A percentile compares a stretch with the other conserved stretches of the same genome.
phyloP scores from a whole-genome alignment of 208 protist genomes.

The Trypanosoma brucei region DNA sequence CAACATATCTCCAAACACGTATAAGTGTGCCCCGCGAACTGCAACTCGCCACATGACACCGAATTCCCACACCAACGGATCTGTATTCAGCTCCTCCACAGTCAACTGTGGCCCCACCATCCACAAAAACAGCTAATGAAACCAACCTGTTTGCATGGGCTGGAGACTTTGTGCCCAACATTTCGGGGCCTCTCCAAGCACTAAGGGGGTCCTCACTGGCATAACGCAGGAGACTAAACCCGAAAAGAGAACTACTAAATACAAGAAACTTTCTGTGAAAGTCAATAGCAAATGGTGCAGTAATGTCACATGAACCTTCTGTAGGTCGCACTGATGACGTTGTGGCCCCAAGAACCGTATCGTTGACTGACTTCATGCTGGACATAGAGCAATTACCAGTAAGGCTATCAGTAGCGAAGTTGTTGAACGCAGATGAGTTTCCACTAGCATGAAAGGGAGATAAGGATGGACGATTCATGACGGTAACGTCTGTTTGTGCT shows the following conservation, averaged over 20 bases:
- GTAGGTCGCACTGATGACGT: background rate
- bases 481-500: conserved; percentile 14
- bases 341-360: background rate
- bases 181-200: conserved; percentile 4
- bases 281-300: conserved; percentile 29
- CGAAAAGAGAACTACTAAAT: conserved; percentile 20
- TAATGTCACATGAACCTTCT: background rate
- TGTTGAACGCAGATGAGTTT: background rate
- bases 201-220: conserved; percentile 15
- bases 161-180: conserved; percentile 23
- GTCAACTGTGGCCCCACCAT: conserved; percentile 15
- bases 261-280: conserved; percentile 39
- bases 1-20: conserved; percentile 24
- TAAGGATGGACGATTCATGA: conserved; percentile 14
- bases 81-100: background rate
- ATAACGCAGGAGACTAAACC: conserved; percentile 53
- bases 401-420: no score
- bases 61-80: background rate
- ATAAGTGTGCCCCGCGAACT: conserved; percentile 27
- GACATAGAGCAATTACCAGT: background rate
- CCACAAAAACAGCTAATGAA: conserved; percentile 38
- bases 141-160: conserved; percentile 47
- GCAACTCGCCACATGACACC: conserved; percentile 20
- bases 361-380: background rate
- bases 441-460: conserved; percentile 13